Evolutionary conservation across 2,329 filamentous ascomycete genomes (phyloP), one percentile per base, ranked within the genome.

Genomic region (Xylaria sp.): DNA sequence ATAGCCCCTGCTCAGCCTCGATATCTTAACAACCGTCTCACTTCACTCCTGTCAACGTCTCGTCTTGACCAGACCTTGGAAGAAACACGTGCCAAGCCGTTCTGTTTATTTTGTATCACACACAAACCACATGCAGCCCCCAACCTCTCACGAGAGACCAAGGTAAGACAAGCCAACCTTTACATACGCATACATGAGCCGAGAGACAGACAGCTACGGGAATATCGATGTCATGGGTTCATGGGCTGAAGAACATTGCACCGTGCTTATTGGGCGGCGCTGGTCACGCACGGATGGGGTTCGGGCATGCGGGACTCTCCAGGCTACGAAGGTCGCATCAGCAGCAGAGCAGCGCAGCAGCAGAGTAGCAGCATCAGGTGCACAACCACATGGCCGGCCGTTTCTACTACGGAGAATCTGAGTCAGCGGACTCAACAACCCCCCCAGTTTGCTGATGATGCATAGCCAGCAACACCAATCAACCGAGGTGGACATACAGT

Each of bases 241-340:
- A 36, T 36, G 34, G 34, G 17, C 30, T 54, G 51, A n/a, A 54
- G 7, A 34, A 27, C 21, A 30, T 34, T 34, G 27, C 27, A 19
- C 27, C 51, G 27, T 54, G 51, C 51, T 34, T 54, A 36, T 34
- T 34, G 27, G 27, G 51, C 17, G 8, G 14, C 27, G 45, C 21
- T 27, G 56, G 30, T 14, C 58, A 57, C 59, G 64, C 64, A 62
- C 64, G 54, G 64, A 67, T 67, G 64, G 64, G 64, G 59, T 67
- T 66, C 64, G 58, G 42, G 24, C 21, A 27, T 54, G 36, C 51
- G 48, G 51, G n/a, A 17, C 50, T 34, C 2, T 36, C 34, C 34
- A 36, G 34, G 34, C 24, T 39, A 24, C 48, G 27, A 56, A 27
- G 34, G 19, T 36, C 39, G 21, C 24, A 51, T 17, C 39, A 56